Evolutionary conservation across 2,329 filamentous ascomycete species (phyloP).

Genomic region (Colletotrichum gloeosporioides): DNA sequence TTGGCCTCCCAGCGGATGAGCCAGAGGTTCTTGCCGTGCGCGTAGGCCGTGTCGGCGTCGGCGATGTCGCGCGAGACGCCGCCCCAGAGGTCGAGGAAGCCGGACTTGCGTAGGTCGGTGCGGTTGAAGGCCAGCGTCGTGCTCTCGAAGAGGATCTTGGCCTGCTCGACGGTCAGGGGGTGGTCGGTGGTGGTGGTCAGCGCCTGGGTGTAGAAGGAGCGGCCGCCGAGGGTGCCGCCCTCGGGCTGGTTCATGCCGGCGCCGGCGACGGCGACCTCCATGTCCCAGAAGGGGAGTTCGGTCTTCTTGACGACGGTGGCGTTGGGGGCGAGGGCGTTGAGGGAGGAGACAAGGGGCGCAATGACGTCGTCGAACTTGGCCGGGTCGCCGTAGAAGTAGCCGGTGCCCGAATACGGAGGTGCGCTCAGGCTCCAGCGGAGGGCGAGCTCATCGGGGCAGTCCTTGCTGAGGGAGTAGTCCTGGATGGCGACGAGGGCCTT

Average conservation of each 20-base stretch:
- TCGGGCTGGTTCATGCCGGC: constrained; percentile 20
- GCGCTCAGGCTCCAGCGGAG: constrained; percentile 16
- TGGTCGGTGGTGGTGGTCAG: constrained; percentile 19
- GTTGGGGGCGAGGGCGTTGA: constrained; percentile 2
- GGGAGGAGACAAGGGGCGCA: constrained; percentile 1
- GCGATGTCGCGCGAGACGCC: constrained; percentile 35
- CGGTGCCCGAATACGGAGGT: background rate
- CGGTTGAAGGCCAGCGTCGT: constrained; percentile 15
- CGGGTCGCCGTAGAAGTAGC: constrained; percentile 23
- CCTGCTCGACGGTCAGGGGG: constrained; percentile 17
- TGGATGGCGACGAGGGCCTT: constrained; percentile 15
- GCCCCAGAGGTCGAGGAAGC: constrained; percentile 24
- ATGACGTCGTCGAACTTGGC: constrained; percentile 12
- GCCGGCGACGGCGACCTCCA: constrained; percentile 21
- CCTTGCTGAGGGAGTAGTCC: constrained; percentile 17
- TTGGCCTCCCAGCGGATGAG: constrained; percentile 34
- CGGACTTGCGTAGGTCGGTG: constrained; percentile 17
- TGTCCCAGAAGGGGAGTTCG: constrained; percentile 21
- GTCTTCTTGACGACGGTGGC: constrained; percentile 3
- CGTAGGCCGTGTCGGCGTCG: constrained; percentile 36
- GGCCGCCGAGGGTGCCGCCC: constrained; percentile 12
- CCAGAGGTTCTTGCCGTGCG: constrained; percentile 45
- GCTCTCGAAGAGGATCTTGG: constrained; percentile 13
- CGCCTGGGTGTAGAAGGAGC: constrained; percentile 20
- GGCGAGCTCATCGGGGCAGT: constrained; percentile 18